A percentile compares a stretch with the other conserved stretches of the same genome.
Evolutionary conservation across 805 yeast species (phyloP).

Genomic region (Candida ponderosae): DNA sequence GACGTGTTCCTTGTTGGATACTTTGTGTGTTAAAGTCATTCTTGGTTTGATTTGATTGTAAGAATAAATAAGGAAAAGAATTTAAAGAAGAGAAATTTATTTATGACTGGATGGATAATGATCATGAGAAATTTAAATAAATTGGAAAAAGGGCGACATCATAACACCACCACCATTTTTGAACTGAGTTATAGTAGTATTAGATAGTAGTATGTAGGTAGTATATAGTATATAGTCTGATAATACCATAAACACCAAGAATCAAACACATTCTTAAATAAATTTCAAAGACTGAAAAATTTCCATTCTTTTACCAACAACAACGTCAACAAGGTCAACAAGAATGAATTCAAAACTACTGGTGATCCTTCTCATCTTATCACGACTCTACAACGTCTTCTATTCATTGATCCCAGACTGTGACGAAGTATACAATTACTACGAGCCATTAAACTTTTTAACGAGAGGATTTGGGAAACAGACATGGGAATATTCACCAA

Average conservation of each 20-base stretch:
- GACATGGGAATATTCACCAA: slow-evolving; percentile 96
- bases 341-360: slow-evolving; percentile 1
- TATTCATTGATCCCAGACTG: slow-evolving; percentile 79
- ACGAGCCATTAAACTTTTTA: slow-evolving; percentile 85
- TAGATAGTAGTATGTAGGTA: too few relatives aligned
- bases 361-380: slow-evolving; percentile 14
- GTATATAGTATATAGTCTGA: too few relatives aligned
- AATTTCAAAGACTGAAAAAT: too few relatives aligned
- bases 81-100: neutral
- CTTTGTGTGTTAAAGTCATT: slow-evolving; percentile 31
- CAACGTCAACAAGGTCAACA: neutral
- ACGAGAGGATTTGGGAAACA: slow-evolving; percentile 82
- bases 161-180: neutral
- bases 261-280: too few relatives aligned
- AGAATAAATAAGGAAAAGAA: too few relatives aligned
- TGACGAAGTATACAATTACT: slow-evolving; percentile 87
- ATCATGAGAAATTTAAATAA: neutral
- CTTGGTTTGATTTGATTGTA: too few relatives aligned
- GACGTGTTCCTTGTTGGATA: slow-evolving; percentile 40
- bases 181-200: too few relatives aligned
- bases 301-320: too few relatives aligned
- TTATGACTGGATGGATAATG: neutral
- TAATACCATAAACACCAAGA: too few relatives aligned
- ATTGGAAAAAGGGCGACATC: too few relatives aligned
- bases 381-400: slow-evolving; percentile 34